Evolutionary conservation across 306 rosid genomes (phyloP).

Genomic region (Crataegus laevigata): DNA sequence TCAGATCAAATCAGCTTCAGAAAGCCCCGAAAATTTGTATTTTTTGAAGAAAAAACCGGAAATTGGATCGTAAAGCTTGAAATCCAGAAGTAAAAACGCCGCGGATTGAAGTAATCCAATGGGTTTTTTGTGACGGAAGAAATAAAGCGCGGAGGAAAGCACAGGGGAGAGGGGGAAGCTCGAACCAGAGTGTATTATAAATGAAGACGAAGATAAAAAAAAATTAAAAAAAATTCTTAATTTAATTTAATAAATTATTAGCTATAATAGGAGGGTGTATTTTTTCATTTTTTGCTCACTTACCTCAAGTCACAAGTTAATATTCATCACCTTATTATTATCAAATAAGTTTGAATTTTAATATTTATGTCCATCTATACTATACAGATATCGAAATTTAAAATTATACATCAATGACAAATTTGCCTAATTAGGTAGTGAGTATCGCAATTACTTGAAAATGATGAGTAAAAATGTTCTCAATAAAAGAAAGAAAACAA

Average conservation of each 20-base stretch:
- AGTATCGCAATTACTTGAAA: rapidly evolving
- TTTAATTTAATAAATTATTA: neutral
- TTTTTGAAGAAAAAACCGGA: constrained; percentile 11
- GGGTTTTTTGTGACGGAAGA: constrained; percentile 36
- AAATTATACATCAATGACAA: too few species aligned
- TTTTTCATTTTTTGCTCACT: too few species aligned
- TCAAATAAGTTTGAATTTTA: too few species aligned
- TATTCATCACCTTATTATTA: too few species aligned
- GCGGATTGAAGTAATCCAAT: constrained; percentile 19
- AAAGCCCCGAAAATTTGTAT: constrained; percentile 9
- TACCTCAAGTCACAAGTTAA: too few species aligned
- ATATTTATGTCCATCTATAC: rapidly evolving
- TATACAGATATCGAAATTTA: too few species aligned
- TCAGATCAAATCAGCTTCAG: constrained; percentile 15
- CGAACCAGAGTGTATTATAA: constrained; percentile 16
- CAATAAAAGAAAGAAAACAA: too few species aligned
- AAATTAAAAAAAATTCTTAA: neutral
- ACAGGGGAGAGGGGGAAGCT: constrained; percentile 3
- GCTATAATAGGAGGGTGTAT: too few species aligned
- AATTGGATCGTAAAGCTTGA: constrained; percentile 19
- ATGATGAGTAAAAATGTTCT: too few species aligned
- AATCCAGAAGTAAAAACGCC: constrained; percentile 10
- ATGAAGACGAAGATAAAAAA: constrained; percentile 6
- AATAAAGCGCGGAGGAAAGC: constrained; percentile 34
- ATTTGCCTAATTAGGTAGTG: too few species aligned